Conservation (phyloP, 179 eudicot genomes). For the Camellia oleifera region DNA sequence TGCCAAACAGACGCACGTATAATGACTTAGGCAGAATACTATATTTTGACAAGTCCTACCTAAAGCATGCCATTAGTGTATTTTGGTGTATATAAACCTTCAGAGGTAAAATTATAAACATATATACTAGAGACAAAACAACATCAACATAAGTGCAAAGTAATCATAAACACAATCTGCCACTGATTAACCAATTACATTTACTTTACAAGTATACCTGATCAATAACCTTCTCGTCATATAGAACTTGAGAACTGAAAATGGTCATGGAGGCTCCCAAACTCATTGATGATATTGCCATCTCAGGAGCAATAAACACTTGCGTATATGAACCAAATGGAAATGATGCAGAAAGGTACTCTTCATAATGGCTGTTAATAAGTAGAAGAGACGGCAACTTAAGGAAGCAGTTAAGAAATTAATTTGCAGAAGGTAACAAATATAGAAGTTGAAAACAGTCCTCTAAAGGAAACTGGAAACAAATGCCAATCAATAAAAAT, state of each 20-base stretch:
- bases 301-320: conserved; percentile 89
- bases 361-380: conserved; percentile 78
- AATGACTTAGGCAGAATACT: too few species aligned
- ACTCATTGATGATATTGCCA: conserved; percentile 69
- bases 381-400: conserved; percentile 11
- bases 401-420: conserved; percentile 9
- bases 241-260: conserved; percentile 80
- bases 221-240: conserved; percentile 88
- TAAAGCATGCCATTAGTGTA: neutral
- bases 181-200: neutral
- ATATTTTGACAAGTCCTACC: neutral
- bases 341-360: conserved; percentile 68
- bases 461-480: neutral
- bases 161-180: neutral
- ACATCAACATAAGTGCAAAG: neutral
- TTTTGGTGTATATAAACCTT: neutral
- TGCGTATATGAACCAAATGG: conserved; percentile 96
- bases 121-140: neutral
- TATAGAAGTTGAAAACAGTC: neutral
- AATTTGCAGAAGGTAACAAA: conserved; percentile 1
- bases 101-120: neutral
- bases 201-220: conserved; percentile 46
- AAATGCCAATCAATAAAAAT: neutral
- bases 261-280: conserved; percentile 83
- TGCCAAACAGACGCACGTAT: too few species aligned